Percentiles rank a stretch among this genome's conserved stretches.
phyloP scores from a whole-genome alignment of 2,329 filamentous ascomycete species.

The Emydomyces testavorans region DNA sequence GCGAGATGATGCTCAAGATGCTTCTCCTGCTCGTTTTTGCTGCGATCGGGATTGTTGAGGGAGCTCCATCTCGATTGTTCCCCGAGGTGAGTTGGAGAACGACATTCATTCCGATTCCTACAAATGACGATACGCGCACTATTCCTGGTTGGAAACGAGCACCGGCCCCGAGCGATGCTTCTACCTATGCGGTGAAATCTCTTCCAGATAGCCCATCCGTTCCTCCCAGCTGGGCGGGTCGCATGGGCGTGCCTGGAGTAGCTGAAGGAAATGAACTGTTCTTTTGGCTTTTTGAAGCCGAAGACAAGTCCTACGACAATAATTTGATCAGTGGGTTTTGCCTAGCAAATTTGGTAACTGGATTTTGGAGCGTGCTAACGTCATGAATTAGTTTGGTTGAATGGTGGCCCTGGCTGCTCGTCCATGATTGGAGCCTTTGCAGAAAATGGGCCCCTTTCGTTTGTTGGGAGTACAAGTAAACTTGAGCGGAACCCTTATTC shows the following conservation, averaged over 20 bases:
- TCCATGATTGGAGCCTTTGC: constrained; percentile 19
- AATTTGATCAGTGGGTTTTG: constrained; percentile 26
- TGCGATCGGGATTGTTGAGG: background rate
- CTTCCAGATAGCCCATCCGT: constrained; percentile 24
- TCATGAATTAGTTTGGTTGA: constrained; percentile 16
- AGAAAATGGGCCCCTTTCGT: constrained; percentile 28
- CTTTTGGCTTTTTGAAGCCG: constrained; percentile 30
- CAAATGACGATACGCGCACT: background rate
- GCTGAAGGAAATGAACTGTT: constrained; percentile 26
- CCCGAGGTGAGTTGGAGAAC: background rate
- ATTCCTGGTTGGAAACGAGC: background rate
- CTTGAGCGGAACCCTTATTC: constrained; percentile 16
- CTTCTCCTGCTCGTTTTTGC: background rate
- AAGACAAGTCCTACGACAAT: constrained; percentile 23
- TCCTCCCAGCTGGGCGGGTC: constrained; percentile 28
- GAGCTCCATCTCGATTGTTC: background rate
- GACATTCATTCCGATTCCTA: background rate
- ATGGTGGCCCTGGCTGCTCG: constrained; percentile 17
- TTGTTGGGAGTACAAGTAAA: constrained; percentile 19
- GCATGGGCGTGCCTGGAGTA: constrained; percentile 23
- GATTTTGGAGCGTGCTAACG: background rate
- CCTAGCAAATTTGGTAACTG: background rate
- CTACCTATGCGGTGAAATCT: constrained; percentile 17
- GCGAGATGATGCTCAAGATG: background rate
- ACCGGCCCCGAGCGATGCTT: background rate